Conservation (phyloP, 1,284 basidiomycete species). For the Somion occarium region DNA sequence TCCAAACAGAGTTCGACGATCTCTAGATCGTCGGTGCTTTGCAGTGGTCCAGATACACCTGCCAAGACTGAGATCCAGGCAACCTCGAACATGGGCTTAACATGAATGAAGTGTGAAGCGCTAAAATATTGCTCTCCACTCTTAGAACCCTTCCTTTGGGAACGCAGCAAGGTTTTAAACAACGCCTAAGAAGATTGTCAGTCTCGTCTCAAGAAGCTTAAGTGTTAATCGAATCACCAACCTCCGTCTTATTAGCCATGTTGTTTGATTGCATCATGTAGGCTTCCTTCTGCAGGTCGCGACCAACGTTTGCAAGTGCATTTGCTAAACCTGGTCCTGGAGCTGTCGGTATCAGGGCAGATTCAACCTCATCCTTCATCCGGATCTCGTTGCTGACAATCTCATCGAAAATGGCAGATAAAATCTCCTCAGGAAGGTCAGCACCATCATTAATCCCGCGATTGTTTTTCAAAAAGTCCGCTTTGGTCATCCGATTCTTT, state of each 20-base stretch:
- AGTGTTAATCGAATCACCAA: slow-evolving; percentile 28
- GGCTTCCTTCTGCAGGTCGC: slow-evolving; percentile 91
- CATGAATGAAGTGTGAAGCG: slow-evolving; percentile 92
- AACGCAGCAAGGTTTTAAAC: slow-evolving; percentile 85
- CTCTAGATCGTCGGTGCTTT: slow-evolving; percentile 90
- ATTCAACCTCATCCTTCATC: slow-evolving; percentile 95
- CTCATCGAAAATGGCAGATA: slow-evolving; percentile 81
- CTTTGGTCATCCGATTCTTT: slow-evolving; percentile 89
- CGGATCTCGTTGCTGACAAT: slow-evolving; percentile 90
- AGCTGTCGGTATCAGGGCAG: slow-evolving; percentile 39
- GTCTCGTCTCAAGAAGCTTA: not conserved
- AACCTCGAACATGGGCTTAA: slow-evolving; percentile 96
- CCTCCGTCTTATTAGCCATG: slow-evolving; percentile 95
- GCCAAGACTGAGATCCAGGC: slow-evolving; percentile 97
- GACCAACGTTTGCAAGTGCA: slow-evolving; percentile 82
- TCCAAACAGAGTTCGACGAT: slow-evolving; percentile 90
- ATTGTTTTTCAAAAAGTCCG: slow-evolving; percentile 90
- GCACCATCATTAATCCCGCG: slow-evolving; percentile 89
- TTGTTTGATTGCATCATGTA: slow-evolving; percentile 92
- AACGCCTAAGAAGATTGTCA: slow-evolving; percentile 54
- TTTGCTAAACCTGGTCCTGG: slow-evolving; percentile 72
- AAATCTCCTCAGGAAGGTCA: slow-evolving; percentile 82
- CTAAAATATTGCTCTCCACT: slow-evolving; percentile 86
- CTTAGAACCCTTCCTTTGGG: slow-evolving; percentile 76
- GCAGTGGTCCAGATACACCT: slow-evolving; percentile 86